Evolutionary conservation across 179 eudicot species (phyloP), one percentile per base, ranked within the genome.

Genomic region (Nepenthes alata): DNA sequence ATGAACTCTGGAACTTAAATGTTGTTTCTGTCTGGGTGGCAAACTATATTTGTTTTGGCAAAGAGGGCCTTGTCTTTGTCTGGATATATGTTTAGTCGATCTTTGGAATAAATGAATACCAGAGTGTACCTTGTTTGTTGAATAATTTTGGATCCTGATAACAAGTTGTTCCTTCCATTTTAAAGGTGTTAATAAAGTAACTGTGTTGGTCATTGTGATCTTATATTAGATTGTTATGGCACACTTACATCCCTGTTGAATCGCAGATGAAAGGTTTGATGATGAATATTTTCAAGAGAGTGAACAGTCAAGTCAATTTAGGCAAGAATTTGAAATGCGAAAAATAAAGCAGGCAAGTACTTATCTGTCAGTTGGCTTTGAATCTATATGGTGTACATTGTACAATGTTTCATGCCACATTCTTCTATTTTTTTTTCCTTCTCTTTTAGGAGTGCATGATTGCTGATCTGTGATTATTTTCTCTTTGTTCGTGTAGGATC

Each of bases 301-400:
- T 64, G 96, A 91, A 64, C 89, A 94, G 75, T 86, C 97, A 50
- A 85, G 91, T 73, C 86, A 87, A 55, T 94, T 85, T 68, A 85
- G 80, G 78, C 75, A 80, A 57, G 99, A 94, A 77, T 87, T 80
- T 80, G 99, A 94, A 78, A 94, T 94, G 99, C 83, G 95, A 65
- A 94, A 84, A 91, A 74, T 94, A 39, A 88, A 79, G 70, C 99
- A 94, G 99, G 99, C 70, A 77, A 75, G 63, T 61, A 45, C 16
- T 49, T 37, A 12, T 44, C 7, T 50, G 36, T 50, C 50, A 57
- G 25, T 12, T 47, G n/a, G 48, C 14, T 41, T 47, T 36, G 6
- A 9, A 14, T 41, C 6, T 3, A 41, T 41, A 12, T 36, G 7
- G 44, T 56, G 3, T 5, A 37, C 9, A 16, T 11, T 25, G 12